A percentile compares a stretch with the other conserved stretches of the same genome.
phyloP scores from a whole-genome alignment of 1,139 yeast genomes.

The Scheffersomyces quercinus region DNA sequence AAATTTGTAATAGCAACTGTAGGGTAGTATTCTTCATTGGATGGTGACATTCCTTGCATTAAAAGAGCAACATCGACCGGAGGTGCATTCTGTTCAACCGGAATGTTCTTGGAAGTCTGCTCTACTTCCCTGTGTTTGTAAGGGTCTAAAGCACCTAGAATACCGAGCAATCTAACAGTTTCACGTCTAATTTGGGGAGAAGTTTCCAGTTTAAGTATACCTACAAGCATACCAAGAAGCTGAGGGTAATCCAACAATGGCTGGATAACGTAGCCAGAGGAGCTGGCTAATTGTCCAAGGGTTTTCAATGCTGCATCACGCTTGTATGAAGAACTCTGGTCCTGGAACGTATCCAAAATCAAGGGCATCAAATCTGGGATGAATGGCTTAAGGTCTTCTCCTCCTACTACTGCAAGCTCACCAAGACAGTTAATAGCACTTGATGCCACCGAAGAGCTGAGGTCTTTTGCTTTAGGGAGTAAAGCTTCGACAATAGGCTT shows the following conservation, averaged over 20 bases:
- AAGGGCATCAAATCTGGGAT: constrained; percentile 82
- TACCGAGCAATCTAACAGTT: constrained; percentile 85
- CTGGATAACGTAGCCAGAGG: constrained; percentile 93
- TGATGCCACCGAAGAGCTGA: constrained; percentile 78
- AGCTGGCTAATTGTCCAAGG: constrained; percentile 83
- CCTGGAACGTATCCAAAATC: constrained; percentile 84
- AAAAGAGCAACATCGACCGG: constrained; percentile 86
- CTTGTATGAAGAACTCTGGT: constrained; percentile 82
- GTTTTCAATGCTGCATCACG: constrained; percentile 89
- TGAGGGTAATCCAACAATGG: constrained; percentile 93
- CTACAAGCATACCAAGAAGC: constrained; percentile 75
- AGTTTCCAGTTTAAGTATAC: constrained; percentile 77
- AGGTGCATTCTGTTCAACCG: constrained; percentile 82
- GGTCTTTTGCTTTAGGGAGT: constrained; percentile 72
- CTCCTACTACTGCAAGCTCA: constrained; percentile 84
- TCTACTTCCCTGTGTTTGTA: constrained; percentile 93
- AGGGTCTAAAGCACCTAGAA: constrained; percentile 95
- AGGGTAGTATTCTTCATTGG: constrained; percentile 91
- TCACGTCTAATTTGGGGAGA: constrained; percentile 77
- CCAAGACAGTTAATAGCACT: constrained; percentile 90
- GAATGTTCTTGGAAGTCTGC: constrained; percentile 58
- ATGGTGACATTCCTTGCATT: constrained; percentile 94
- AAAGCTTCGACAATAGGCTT: constrained; percentile 86
- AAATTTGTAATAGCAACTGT: constrained; percentile 89
- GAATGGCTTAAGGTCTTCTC: constrained; percentile 77